Base-by-base conservation (phyloP, 2,329 filamentous ascomycete genomes). In the Coniochaeta sp. region DNA sequence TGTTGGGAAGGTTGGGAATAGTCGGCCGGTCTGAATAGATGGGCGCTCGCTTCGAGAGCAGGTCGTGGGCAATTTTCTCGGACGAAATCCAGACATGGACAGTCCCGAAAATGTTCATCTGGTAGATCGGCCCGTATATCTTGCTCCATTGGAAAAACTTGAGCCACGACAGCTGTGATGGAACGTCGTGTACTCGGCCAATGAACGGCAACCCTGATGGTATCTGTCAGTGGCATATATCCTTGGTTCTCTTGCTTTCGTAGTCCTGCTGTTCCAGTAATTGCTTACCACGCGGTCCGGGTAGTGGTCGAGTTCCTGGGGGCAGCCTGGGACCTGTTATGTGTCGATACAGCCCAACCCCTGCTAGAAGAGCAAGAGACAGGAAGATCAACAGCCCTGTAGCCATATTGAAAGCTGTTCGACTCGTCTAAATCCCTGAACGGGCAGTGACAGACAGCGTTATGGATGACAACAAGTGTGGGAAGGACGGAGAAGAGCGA, bases 71-170 rank as follows among this genome's bases (percentile, higher is more conserved):
- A n/a, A 79, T 67, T 44, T 71, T 61, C 63, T 79, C 77, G 1
- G 74, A 76, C 9, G 77, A 77, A 58, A 80, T 79, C 78, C 77
- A 80, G 54, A 81, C 73, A 62, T 80, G 77, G 5, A 74, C 70
- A 3, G 71, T 71, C 22, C 77, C 78, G 43, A 80, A 79, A 22
- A 79, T 77, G 61, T 77, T 70, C 55, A 73, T 75, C 65, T 78
- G 71, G 64, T 79, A 79, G 59, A 80, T 80, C 8, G 77, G 76
- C 1, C 78, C 77, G 61, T 76, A 80, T 34, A 71, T 66, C 65
- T 78, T 73, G 61, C 71, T 72, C 77, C 78, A 81, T 62, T 80
- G 76, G 62, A 76, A 75, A 62, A 80, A 79, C 66, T 80, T 79
- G 28, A 80, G 62, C 77, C 77, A 79, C 22, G 77, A 70, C 38